Evolutionary conservation across 345 rosid genomes (phyloP), one percentile per base, ranked within the genome.

Genomic region (Ricinus communis): DNA sequence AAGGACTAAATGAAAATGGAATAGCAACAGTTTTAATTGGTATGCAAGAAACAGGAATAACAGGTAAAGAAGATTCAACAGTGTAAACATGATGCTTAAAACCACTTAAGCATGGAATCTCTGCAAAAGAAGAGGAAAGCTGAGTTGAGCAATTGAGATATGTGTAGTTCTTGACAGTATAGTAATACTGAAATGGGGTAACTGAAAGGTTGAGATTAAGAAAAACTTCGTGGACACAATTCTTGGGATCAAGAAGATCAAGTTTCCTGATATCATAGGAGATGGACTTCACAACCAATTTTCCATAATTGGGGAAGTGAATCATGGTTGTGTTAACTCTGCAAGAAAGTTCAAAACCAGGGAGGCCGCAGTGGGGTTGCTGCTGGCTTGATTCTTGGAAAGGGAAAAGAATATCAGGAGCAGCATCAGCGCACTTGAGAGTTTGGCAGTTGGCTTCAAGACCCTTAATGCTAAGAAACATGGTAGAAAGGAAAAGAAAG

Each of bases 201-300:
- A 54, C 43, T 21, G 90, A 76, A 61, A 87, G 86, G 76, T 89
- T 71, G 50, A 89, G 91, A 69, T 87, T 73, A 6, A 89, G 85
- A 65, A 89, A 87, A 22, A 84, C 91, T 68, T 68, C 80, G 50
- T 84, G 91, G 75, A 85, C 85, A 74, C 93, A 89, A 6, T 65
- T 74, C 43, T 65, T 56, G 22, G 91, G 88, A 69, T 89, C 91
- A 1, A 79, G 61, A 30, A 89, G 94, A 69, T 76, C 51, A 0
- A 89, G 60, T 30, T 65, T 78, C 51, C 50, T 76, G n/a, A 61
- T 12, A 10, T 65, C 9, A 22, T 87, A 87, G 25, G 81, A 72
- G 74, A 89, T 83, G 43, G 91, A 82, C 71, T 85, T 84, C 47
- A 89, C 90, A 3, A 45, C 75, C 78, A 89, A 74, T 62, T 82